Base-by-base conservation (phyloP, 805 yeast genomes). In the Cyberlindnera euphorbiae region DNA sequence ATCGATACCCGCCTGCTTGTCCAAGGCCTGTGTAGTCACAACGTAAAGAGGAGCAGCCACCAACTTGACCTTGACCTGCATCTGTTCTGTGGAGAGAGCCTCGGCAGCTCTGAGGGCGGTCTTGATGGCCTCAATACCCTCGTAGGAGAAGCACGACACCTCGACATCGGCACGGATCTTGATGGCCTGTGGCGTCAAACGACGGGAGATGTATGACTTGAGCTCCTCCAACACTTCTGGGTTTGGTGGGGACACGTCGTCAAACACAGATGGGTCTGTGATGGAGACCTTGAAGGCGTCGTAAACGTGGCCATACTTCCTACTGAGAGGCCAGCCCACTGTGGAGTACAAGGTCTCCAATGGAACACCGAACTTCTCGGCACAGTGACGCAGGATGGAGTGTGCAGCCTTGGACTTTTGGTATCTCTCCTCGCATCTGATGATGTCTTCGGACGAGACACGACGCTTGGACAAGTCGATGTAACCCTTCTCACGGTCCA, bases 91-190 rank as follows among this genome's bases (percentile, higher is more conserved):
- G 47, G 90, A 75, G 33, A 83, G 65, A 8, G 69, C 75, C 68
- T 90, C 97, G 37, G 96, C 97, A 17, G 89, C 83, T 47, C 73
- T 69, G 47, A 93, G 75, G 17, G 98, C 95, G 39, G 71, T 72
- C 64, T 89, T 90, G 58, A 93, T 89, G 47, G 98, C 98, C 60
- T 89, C 96, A 50, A 93, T 87, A 62, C 98, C 98, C 63, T 93
- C 97, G 64, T 93, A 93, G 43, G 89, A 74, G 68, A 90, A 93
- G 62, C 98, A 93, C 11, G 97, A 87, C 29, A 93, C 97, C 64
- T 90, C 97, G 32, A 93, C 83, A 62, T 93, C 97, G n/a, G 98
- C 96, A 66, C 98, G 83, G 58, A 94, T 83, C 69, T 90, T 93
- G 52, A 88, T 88, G 26, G 97, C 96, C 68, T 89, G 97, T 44